Base-by-base conservation (phyloP, 306 rosid genomes). In the Malus sylvestris region DNA sequence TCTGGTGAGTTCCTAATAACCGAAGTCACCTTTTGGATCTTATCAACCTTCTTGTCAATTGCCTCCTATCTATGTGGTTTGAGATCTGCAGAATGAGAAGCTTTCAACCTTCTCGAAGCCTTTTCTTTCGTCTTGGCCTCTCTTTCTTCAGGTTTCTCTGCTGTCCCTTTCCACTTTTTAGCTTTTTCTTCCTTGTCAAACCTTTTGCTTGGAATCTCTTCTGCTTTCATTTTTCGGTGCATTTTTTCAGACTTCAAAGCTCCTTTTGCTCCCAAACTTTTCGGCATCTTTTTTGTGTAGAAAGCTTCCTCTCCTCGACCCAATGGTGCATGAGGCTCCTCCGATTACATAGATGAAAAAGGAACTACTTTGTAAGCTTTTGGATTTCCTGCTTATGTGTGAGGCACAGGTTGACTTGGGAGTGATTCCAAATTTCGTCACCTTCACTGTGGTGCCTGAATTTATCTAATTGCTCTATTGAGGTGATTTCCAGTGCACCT, bases 91-190 rank as follows among this genome's bases (percentile, higher is more conserved):
- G n/a, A n/a, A n/a, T n/a, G n/a, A n/a, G n/a, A n/a, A n/a, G n/a
- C n/a, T n/a, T n/a, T n/a, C n/a, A n/a, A n/a, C n/a, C n/a, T n/a
- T n/a, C 78, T 79, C 10, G 72, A 68, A 80, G 77, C 78, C 82
- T 71, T 87, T 81, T 85, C 89, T 30, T 83, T 78, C 13, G 80
- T 42, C 80, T 77, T 88, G 81, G 78, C 45, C 45, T 40, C 45
- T 9, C 45, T 2, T 40, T 35, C 40, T 35, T 35, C 45, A 10
- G 12, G 45, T 40, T 40, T 40, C 45, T 9, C 45, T 40, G 45
- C 45, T 40, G 45, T 10, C 45, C 9, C 45, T 9, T 40, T 40
- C 45, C 45, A 2, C 3, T 40, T 40, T 40, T 2, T 40, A 40
- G 45, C 12, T 40, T 10, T 83, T 85, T 82, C 89, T 84, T 86